These are phyloP conservation scores for Hypoxylon sp. DNA, from an alignment of 2,329 filamentous ascomycete genomes.

Conservation along the genomic window DNA sequence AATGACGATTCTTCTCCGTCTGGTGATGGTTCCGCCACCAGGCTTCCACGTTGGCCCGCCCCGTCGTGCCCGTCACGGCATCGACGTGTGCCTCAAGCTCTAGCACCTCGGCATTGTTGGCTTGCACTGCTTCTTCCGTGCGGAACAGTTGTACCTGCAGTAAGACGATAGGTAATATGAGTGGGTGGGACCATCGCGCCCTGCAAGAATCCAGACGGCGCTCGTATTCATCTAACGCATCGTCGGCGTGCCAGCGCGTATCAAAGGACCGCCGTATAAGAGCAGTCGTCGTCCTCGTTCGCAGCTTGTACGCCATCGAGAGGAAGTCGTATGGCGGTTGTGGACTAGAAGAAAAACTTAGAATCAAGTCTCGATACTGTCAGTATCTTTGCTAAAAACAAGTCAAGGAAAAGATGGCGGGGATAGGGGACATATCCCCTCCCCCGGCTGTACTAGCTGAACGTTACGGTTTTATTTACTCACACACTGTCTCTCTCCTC, in stretches of 20 bases:
- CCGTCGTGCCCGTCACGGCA: conserved; percentile 58
- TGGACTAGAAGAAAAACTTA: conserved; percentile 62
- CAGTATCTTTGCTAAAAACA: conserved; percentile 21
- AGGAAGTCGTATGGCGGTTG: conserved; percentile 64
- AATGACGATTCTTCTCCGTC: conserved; percentile 32
- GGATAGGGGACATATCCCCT: not conserved
- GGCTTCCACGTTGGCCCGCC: conserved; percentile 48
- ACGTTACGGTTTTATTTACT: conserved; percentile 34
- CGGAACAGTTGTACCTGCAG: conserved; percentile 63
- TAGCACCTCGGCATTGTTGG: conserved; percentile 61
- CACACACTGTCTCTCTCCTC: conserved; percentile 50
- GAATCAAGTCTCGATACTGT: conserved; percentile 57
- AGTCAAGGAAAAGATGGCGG: not conserved
- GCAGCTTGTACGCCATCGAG: conserved; percentile 62
- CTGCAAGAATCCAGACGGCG: conserved; percentile 61
- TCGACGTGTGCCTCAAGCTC: conserved; percentile 61
- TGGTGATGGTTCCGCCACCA: conserved; percentile 44
- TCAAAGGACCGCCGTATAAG: conserved; percentile 62
- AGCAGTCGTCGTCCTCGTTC: conserved; percentile 58
- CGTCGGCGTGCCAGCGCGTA: conserved; percentile 58
- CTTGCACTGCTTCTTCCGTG: conserved; percentile 61
- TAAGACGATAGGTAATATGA: conserved; percentile 62
- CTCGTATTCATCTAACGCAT: conserved; percentile 64
- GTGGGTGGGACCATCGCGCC: conserved; percentile 62
- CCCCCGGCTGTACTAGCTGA: not conserved